Percentiles rank a stretch among this genome's conserved stretches.
Conservation (phyloP, 1,139 yeast genomes). For the Zhuliangozyma blackwelliae region DNA sequence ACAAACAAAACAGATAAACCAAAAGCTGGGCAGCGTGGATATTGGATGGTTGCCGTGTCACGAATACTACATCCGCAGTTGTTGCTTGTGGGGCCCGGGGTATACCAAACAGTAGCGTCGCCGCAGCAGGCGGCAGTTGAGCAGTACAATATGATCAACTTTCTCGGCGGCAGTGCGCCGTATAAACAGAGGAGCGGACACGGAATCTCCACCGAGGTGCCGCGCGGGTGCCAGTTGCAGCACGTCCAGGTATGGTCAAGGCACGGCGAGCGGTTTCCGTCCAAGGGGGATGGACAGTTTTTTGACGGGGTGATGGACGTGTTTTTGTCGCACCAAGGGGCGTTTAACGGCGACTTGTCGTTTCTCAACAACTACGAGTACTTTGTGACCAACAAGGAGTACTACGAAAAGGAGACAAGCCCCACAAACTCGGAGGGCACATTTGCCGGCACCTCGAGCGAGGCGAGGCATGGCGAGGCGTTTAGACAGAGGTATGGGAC, state of each 20-base stretch:
- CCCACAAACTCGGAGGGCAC: conserved; percentile 22
- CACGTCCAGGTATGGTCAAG: conserved; percentile 62
- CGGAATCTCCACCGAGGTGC: conserved; percentile 46
- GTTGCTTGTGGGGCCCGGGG: conserved; percentile 22
- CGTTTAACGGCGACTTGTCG: conserved; percentile 27
- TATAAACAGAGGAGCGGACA: conserved; percentile 41
- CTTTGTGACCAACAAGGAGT: conserved; percentile 22
- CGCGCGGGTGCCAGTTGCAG: conserved; percentile 51
- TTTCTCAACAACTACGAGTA: conserved; percentile 32
- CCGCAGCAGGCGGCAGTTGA: conserved; percentile 38
- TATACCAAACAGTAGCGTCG: conserved; percentile 25
- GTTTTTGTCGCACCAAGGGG: conserved; percentile 17
- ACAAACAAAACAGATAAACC: no score
- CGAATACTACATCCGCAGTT: conserved; percentile 27
- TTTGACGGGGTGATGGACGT: conserved; percentile 17
- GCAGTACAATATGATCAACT: conserved; percentile 39
- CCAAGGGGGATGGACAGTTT: conserved; percentile 23
- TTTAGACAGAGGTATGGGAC: conserved; percentile 30
- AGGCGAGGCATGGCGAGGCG: conserved; percentile 29
- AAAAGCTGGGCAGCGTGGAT: no score
- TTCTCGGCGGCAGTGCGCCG: conserved; percentile 48
- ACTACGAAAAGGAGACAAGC: conserved; percentile 30
- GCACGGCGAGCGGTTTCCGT: conserved; percentile 73
- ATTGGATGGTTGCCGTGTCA: conserved; percentile 31
- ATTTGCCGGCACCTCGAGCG: conserved; percentile 29